Conservation (phyloP, 192 early-diverging fungal genomes). For the Linnemannia hyalina region DNA sequence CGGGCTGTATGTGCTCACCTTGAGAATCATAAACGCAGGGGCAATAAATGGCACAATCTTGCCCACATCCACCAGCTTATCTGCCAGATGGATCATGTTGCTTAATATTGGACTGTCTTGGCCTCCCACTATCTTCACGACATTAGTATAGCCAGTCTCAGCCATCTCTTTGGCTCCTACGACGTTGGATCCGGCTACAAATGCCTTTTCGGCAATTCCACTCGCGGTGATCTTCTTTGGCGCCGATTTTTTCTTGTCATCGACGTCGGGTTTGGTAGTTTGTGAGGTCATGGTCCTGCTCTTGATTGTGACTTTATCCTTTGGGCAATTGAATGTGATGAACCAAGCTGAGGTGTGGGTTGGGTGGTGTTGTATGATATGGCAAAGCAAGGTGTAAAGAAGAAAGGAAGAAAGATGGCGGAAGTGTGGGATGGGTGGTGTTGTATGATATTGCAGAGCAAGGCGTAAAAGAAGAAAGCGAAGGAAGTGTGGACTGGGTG, state of each 20-base stretch:
- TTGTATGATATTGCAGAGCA: neutral
- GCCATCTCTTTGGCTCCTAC: neutral
- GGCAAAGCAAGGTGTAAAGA: neutral
- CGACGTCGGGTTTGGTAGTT: neutral
- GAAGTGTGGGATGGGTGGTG: neutral
- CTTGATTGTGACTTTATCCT: neutral
- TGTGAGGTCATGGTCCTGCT: neutral
- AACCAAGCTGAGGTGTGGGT: neutral
- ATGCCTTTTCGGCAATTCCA: neutral
- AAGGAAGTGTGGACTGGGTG: neutral
- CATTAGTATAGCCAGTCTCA: neutral
- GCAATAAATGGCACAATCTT: slow-evolving; percentile 57
- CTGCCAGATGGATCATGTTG: slow-evolving; percentile 33
- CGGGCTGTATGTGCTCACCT: slow-evolving; percentile 15
- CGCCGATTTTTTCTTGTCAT: neutral
- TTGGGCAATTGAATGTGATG: neutral
- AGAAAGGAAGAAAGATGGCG: neutral
- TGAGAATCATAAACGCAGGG: slow-evolving; percentile 59
- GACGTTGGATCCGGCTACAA: slow-evolving; percentile 3
- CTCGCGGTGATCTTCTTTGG: neutral
- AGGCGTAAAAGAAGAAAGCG: neutral
- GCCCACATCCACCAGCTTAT: slow-evolving; percentile 44
- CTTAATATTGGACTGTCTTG: slow-evolving; percentile 19
- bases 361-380: neutral
- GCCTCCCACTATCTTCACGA: slow-evolving; percentile 8